A percentile compares a stretch with the other conserved stretches of the same genome.
phyloP scores from a whole-genome alignment of 179 eudicot genomes.

The Beta lomatogona region DNA sequence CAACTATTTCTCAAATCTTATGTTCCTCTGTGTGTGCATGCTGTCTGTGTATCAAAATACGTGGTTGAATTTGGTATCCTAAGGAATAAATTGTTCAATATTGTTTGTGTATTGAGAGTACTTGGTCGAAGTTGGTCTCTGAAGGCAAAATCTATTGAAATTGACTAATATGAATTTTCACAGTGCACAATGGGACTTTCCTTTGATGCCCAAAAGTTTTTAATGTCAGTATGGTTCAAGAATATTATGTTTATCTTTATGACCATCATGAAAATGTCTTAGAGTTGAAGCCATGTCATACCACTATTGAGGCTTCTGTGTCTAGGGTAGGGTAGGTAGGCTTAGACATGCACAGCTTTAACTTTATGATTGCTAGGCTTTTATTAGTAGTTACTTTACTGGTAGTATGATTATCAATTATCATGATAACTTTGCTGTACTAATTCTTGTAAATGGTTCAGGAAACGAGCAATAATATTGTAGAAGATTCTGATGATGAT shows the following conservation, averaged over 20 bases:
- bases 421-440: background rate
- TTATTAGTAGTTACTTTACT: background rate
- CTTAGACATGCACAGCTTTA: background rate
- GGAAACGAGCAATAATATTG: constrained; percentile 41
- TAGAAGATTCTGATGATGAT: constrained; percentile 54
- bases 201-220: background rate
- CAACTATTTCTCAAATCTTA: background rate
- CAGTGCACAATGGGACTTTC: background rate
- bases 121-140: background rate
- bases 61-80: background rate
- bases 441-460: constrained; percentile 33
- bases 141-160: background rate
- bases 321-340: background rate
- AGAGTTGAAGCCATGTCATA: background rate
- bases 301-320: background rate
- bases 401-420: background rate
- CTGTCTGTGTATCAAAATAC: background rate
- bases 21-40: background rate
- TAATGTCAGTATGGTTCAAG: background rate
- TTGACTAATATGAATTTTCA: background rate
- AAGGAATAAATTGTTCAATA: background rate
- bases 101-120: no score
- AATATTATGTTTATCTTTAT: background rate
- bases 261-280: background rate
- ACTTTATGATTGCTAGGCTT: background rate